Evolutionary conservation across 805 yeast species (phyloP).

Genomic region (Candida maris): DNA sequence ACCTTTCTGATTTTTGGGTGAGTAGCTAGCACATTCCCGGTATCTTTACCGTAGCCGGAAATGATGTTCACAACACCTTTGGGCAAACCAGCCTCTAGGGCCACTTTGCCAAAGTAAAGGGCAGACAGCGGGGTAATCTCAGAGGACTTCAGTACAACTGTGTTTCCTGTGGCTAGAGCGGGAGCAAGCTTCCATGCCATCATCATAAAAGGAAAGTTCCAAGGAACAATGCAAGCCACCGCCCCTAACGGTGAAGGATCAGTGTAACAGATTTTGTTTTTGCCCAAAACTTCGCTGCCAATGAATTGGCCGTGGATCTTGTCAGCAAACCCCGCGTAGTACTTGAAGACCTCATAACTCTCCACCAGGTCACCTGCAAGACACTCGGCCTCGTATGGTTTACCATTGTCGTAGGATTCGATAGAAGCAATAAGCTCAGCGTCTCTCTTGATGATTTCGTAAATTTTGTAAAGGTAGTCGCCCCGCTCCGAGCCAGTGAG

Average conservation of each 20-base stretch:
- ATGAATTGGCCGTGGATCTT: conserved; percentile 64
- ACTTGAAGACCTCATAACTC: conserved; percentile 45
- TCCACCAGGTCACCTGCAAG: conserved; percentile 35
- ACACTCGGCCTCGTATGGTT: conserved; percentile 46
- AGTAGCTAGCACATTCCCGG: conserved; percentile 62
- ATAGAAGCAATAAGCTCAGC: conserved; percentile 47
- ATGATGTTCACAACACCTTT: conserved; percentile 72
- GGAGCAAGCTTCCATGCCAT: conserved; percentile 77
- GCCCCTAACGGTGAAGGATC: conserved; percentile 64
- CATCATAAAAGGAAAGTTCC: conserved; percentile 82
- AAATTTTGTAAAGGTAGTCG: conserved; percentile 46
- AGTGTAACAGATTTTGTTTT: conserved; percentile 48
- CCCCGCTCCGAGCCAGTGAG: conserved; percentile 52
- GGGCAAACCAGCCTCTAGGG: conserved; percentile 68
- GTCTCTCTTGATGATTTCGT: conserved; percentile 48
- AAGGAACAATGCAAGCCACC: conserved; percentile 78
- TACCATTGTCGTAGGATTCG: conserved; percentile 58
- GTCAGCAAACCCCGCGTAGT: conserved; percentile 78
- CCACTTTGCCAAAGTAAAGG: conserved; percentile 56
- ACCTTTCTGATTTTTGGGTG: conserved; percentile 67
- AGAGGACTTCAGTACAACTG: conserved; percentile 68
- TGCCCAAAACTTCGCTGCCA: conserved; percentile 29
- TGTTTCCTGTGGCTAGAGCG: conserved; percentile 71
- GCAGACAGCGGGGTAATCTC: conserved; percentile 75
- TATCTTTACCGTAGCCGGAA: conserved; percentile 67